Conservation (phyloP, 2,329 filamentous ascomycete species). For the Fusarium kyushuense region DNA sequence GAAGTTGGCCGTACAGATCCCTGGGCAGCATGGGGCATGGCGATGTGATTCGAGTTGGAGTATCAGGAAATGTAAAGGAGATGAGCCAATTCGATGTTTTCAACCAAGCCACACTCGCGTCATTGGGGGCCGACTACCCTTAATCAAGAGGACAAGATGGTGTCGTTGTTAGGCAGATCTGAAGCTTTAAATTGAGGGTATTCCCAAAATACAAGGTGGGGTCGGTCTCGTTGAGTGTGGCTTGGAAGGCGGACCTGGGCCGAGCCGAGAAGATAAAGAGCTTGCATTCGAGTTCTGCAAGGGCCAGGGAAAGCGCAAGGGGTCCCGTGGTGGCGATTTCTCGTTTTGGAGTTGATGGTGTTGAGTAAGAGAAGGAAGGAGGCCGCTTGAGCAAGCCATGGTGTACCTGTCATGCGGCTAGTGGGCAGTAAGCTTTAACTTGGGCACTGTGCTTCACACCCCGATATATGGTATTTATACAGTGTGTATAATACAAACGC, state of each 20-base stretch:
- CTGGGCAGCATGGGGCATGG: constrained; percentile 37
- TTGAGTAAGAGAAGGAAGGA: constrained; percentile 17
- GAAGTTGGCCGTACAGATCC: constrained; percentile 26
- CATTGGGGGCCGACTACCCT: neutral
- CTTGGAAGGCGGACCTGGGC: constrained; percentile 7
- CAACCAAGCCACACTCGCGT: constrained; percentile 3
- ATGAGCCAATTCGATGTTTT: constrained; percentile 4
- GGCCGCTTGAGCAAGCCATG: constrained; percentile 32
- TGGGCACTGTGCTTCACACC: neutral
- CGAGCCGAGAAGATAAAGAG: constrained; percentile 26
- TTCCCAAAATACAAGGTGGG: constrained; percentile 16
- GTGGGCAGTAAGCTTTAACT: accelerated
- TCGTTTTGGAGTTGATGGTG: constrained; percentile 32
- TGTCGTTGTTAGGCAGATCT: neutral
- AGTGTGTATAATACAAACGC: accelerated
- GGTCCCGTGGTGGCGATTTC: constrained; percentile 40
- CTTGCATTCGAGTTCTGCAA: constrained; percentile 23
- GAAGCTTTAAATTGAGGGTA: constrained; percentile 14
- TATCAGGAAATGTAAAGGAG: constrained; percentile 8
- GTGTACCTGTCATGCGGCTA: constrained; percentile 26
- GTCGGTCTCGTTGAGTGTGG: neutral
- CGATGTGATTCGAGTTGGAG: constrained; percentile 14
- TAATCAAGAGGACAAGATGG: neutral
- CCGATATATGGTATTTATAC: accelerated
- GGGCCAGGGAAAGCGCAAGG: constrained; percentile 33